Percentiles rank a stretch among this genome's conserved stretches.
phyloP scores from a whole-genome alignment of 129 eudicot genomes.

The Saussurea involucrata region DNA sequence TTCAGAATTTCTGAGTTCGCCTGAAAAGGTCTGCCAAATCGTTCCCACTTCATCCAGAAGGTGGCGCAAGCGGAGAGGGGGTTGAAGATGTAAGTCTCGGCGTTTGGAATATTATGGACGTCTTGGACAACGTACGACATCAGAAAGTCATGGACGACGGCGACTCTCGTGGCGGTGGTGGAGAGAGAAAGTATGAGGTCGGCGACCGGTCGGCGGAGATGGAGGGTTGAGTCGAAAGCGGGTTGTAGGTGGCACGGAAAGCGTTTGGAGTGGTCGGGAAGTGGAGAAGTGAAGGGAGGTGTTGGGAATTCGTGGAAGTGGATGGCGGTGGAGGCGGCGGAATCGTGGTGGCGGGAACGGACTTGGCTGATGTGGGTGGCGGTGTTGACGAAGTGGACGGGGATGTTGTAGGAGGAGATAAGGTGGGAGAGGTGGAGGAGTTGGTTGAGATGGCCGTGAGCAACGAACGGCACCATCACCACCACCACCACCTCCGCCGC shows the following conservation, averaged over 20 bases:
- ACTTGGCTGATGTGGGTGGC: constrained; percentile 60
- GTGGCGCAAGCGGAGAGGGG: constrained; percentile 36
- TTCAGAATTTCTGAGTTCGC: constrained; percentile 13
- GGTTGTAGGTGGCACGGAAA: constrained; percentile 68
- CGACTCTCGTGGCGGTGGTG: constrained; percentile 19
- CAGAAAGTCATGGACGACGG: constrained; percentile 46
- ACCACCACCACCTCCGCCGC: constrained; percentile 29
- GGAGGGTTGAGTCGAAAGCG: constrained; percentile 27
- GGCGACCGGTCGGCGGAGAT: constrained; percentile 43
- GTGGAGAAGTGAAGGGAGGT: constrained; percentile 35
- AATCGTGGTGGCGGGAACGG: constrained; percentile 42
- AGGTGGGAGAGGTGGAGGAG: constrained; percentile 66
- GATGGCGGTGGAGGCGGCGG: constrained; percentile 20
- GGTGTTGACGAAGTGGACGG: constrained; percentile 53
- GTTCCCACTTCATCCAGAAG: constrained; percentile 20
- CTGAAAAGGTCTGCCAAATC: constrained; percentile 6
- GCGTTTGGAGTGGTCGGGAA: constrained; percentile 32
- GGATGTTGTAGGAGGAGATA: constrained; percentile 58
- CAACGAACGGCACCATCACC: constrained; percentile 63
- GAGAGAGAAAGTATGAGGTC: constrained; percentile 35
- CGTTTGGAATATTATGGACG: constrained; percentile 28
- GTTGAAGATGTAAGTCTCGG: constrained; percentile 39
- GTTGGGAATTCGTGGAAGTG: constrained; percentile 51
- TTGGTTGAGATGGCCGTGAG: constrained; percentile 86
- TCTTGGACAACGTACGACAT: constrained; percentile 57